Conservation (phyloP, 2,329 filamentous ascomycete genomes). For the Calonectria leucothoes region DNA sequence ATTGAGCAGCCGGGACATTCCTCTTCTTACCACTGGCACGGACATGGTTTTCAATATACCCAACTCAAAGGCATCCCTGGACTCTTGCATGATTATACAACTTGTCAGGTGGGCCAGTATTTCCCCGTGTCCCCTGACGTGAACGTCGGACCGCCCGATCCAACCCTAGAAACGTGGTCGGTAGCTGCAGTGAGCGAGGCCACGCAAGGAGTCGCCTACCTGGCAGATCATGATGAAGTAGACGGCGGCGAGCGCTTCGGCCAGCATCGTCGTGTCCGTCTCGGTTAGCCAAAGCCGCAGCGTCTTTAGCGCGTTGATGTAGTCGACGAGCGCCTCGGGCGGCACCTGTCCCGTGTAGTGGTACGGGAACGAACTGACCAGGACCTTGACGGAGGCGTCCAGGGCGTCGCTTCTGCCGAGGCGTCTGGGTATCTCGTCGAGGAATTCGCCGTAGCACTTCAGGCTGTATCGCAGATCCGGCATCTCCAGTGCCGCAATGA, state of each 20-base stretch:
- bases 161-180: not conserved
- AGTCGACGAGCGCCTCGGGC: not conserved
- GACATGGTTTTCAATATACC: not conserved
- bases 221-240: not conserved
- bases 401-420: not conserved
- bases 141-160: not conserved
- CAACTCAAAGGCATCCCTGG: not conserved
- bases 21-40: not conserved
- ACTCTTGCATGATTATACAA: not conserved
- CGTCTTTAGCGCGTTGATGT: not conserved
- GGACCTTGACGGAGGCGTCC: not conserved
- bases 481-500: not conserved
- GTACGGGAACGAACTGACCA: not conserved
- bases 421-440: not conserved
- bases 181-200: not conserved
- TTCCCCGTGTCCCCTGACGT: not conserved
- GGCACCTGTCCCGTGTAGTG: not conserved
- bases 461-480: not conserved
- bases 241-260: not conserved
- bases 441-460: not conserved
- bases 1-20: not conserved
- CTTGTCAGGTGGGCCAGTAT: not conserved
- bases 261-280: not conserved
- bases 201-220: not conserved
- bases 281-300: not conserved